Evolutionary conservation across 179 eudicot genomes (phyloP), one percentile per base, ranked within the genome.

Genomic region (Sideroxylon spinosum): DNA sequence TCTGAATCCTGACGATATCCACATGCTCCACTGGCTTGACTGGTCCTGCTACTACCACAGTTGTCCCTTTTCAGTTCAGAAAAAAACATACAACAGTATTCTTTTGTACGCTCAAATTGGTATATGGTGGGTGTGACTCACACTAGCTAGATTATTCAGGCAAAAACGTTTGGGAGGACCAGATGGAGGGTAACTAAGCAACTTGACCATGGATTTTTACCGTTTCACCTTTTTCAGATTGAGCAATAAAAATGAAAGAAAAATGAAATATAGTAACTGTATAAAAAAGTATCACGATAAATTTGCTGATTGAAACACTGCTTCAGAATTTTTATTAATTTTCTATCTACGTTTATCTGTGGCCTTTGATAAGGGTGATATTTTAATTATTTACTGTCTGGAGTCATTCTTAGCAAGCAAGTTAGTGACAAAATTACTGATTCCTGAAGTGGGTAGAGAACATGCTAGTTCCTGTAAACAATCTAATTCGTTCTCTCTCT

Each of bases 1-100:
- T 77, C 55, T 57, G 46, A 66, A 57, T 75, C 76, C 85, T 82
- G 85, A 79, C 82, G 59, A 61, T 82, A 75, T 26, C 76, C 85
- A 79, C 85, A 79, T 84, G 87, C 80, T 76, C 13, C 60, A 23
- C 81, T 76, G 75, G 82, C 56, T 46, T 28, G 64, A 60, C 72
- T 63, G 78, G 78, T 64, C 63, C 84, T 64, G 68, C 73, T 71
- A 68, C 64, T 70, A 44, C 75, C 75, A 53, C 80, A 80, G 63
- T 49, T 60, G 59, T 32, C 78, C 71, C 37, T 78, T 44, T 16
- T 13, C 64, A 62, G 78, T 63, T 14, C 49, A 23, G 44, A 37
- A 32, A 63, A 22, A 37, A 29, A n/a, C 49, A 55, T 28, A 2
- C 28, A 76, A 52, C 29, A 50, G 32, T 68, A 66, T 76, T 26